Evolutionary conservation across 768 basidiomycete species (phyloP).

Genomic region (Cystofilobasidium ferigula): DNA sequence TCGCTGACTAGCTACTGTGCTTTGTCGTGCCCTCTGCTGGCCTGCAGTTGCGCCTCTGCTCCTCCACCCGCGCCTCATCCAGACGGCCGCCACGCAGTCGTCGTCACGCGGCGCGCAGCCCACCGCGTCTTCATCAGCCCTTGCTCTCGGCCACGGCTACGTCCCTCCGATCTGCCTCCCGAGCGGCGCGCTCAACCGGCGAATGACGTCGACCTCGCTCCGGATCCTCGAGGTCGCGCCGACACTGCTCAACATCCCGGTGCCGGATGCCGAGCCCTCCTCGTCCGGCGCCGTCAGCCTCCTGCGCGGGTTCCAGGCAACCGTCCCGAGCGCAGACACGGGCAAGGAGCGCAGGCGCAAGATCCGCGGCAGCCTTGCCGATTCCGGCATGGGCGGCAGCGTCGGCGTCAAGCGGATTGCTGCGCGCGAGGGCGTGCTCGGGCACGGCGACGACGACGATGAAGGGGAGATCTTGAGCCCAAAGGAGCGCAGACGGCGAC

Average conservation of each 20-base stretch:
- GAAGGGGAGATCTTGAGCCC: slow-evolving; percentile 47
- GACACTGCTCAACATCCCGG: slow-evolving; percentile 28
- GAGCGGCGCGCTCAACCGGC: slow-evolving; percentile 25
- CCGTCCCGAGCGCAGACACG: slow-evolving; percentile 77
- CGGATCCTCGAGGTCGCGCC: slow-evolving; percentile 37
- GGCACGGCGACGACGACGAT: slow-evolving; percentile 38
- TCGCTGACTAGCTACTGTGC: background rate
- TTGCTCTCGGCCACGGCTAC: slow-evolving; percentile 68
- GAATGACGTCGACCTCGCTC: slow-evolving; percentile 34
- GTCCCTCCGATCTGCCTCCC: slow-evolving; percentile 53
- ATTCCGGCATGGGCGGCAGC: slow-evolving; percentile 45
- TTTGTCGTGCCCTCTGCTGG: background rate
- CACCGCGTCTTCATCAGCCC: slow-evolving; percentile 40
- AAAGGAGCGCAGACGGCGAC: slow-evolving; percentile 42
- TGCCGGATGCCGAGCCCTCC: slow-evolving; percentile 26
- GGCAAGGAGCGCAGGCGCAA: slow-evolving; percentile 64
- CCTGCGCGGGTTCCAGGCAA: slow-evolving; percentile 84
- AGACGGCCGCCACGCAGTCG: slow-evolving; percentile 54
- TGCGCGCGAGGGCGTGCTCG: slow-evolving; percentile 59
- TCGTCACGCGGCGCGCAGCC: slow-evolving; percentile 34
- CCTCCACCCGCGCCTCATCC: slow-evolving; percentile 75
- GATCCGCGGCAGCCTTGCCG: slow-evolving; percentile 46
- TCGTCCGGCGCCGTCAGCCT: slow-evolving; percentile 37
- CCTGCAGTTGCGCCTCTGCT: slow-evolving; percentile 67
- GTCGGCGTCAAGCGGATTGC: slow-evolving; percentile 71